Evolutionary conservation across 2,329 filamentous ascomycete species (phyloP).

Genomic region (Nakataea oryzae): DNA sequence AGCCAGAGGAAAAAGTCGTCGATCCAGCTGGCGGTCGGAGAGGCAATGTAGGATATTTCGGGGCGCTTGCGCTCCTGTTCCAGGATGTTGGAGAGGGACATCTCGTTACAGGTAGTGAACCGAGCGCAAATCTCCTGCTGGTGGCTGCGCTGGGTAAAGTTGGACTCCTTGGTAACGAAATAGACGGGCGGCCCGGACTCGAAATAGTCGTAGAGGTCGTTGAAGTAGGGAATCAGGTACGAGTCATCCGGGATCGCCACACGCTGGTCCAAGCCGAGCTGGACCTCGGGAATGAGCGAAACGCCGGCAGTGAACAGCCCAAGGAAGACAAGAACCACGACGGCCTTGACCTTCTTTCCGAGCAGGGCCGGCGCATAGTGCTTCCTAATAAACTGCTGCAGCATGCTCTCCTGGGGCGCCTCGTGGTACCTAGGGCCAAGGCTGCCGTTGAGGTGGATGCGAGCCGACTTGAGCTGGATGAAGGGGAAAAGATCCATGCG

Average conservation of each 20-base stretch:
- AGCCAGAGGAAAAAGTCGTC: conserved; percentile 96
- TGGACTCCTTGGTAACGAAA: conserved; percentile 78
- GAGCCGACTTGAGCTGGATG: conserved; percentile 66
- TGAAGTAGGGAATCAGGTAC: conserved; percentile 92
- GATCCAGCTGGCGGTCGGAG: conserved; percentile 88
- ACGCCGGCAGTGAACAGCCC: conserved; percentile 79
- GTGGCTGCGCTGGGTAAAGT: conserved; percentile 62
- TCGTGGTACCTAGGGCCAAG: conserved; percentile 53
- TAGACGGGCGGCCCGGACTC: conserved; percentile 89
- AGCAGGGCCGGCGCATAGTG: conserved; percentile 76
- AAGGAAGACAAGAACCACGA: conserved; percentile 70
- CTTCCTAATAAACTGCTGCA: conserved; percentile 86
- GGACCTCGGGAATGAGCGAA: conserved; percentile 71
- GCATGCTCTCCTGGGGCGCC: conserved; percentile 68
- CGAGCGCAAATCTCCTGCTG: conserved; percentile 85
- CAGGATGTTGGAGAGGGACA: conserved; percentile 79
- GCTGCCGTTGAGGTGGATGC: conserved; percentile 50
- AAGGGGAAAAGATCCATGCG: conserved; percentile 90
- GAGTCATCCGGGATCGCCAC: conserved; percentile 90
- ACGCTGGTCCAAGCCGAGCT: conserved; percentile 86
- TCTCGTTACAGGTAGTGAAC: conserved; percentile 77
- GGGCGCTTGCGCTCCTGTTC: conserved; percentile 90
- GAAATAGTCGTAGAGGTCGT: conserved; percentile 89
- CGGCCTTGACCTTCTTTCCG: conserved; percentile 67
- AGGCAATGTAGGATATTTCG: conserved; percentile 77